Evolutionary conservation across 192 early-diverging fungal species (phyloP).

Genomic region (Endogone sp.): DNA sequence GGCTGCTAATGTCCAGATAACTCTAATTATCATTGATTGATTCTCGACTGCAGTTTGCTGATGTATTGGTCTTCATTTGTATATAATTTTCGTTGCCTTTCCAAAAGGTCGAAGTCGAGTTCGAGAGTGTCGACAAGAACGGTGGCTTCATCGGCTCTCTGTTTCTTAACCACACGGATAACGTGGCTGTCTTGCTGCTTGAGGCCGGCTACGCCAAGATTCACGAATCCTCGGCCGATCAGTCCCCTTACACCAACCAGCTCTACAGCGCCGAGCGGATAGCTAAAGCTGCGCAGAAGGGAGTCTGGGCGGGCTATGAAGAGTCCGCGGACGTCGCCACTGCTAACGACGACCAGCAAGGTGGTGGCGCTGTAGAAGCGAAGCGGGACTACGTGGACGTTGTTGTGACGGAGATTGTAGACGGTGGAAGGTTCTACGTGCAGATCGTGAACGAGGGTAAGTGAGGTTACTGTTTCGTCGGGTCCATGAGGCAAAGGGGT

Average conservation of each 20-base stretch:
- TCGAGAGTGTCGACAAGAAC: constrained; percentile 87
- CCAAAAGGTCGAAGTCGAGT: constrained; percentile 73
- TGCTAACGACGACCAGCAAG: constrained; percentile 12
- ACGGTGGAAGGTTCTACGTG: constrained; percentile 55
- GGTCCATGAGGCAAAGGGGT: no score
- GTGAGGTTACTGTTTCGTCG: neutral
- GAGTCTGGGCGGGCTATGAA: constrained; percentile 68
- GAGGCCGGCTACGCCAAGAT: constrained; percentile 79
- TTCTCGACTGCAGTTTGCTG: no score
- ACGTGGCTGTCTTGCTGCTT: constrained; percentile 72
- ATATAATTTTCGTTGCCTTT: no score
- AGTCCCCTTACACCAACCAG: constrained; percentile 62
- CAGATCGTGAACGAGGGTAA: constrained; percentile 51
- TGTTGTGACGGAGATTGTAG: constrained; percentile 63
- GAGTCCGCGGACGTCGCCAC: constrained; percentile 26
- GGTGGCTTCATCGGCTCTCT: constrained; percentile 92
- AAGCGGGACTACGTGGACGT: constrained; percentile 74
- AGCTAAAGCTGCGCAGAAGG: constrained; percentile 64
- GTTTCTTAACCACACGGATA: constrained; percentile 61
- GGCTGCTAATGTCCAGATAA: no score
- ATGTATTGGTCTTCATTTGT: no score
- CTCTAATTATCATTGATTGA: neutral
- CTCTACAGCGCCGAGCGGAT: constrained; percentile 75
- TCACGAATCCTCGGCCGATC: constrained; percentile 82
- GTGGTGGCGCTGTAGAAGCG: constrained; percentile 21